Evolutionary conservation across 352 stramenopile species (phyloP).

Genomic region (Pythium vanterpoolii): DNA sequence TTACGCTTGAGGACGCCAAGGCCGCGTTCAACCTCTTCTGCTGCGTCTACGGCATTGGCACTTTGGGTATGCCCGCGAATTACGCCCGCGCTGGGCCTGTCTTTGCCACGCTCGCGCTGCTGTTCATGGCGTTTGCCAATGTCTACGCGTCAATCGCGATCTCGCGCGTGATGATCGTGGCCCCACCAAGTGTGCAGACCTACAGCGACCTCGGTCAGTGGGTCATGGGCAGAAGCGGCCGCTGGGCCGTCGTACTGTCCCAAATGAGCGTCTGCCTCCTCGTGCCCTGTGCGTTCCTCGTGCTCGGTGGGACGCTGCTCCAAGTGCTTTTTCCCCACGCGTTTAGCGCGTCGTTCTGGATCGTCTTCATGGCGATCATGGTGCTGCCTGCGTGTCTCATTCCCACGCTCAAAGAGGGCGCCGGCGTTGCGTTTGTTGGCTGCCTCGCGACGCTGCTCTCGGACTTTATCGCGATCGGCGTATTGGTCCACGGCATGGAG

Average conservation of each 20-base stretch:
- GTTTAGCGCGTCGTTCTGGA: constrained; percentile 24
- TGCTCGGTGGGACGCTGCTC: constrained; percentile 48
- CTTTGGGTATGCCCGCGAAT: constrained; percentile 35
- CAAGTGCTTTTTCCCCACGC: constrained; percentile 40
- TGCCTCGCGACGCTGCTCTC: constrained; percentile 30
- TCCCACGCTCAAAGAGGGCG: constrained; percentile 34
- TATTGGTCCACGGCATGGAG: constrained; percentile 28
- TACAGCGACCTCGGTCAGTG: constrained; percentile 37
- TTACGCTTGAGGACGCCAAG: constrained; percentile 32
- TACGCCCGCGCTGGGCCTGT: constrained; percentile 29
- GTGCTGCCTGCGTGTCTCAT: constrained; percentile 30
- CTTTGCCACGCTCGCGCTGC: constrained; percentile 21
- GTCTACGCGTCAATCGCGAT: constrained; percentile 29
- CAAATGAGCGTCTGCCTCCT: constrained; percentile 26
- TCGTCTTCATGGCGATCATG: constrained; percentile 31
- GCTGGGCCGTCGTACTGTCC: constrained; percentile 27
- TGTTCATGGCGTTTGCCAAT: constrained; percentile 35
- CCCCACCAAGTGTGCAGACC: constrained; percentile 25
- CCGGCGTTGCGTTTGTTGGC: constrained; percentile 26
- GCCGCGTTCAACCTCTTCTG: constrained; percentile 29
- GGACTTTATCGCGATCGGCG: constrained; percentile 24
- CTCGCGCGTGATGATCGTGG: constrained; percentile 29
- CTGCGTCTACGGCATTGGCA: constrained; percentile 40
- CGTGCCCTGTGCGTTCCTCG: constrained; percentile 39
- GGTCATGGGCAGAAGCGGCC: constrained; percentile 25